phyloP scores from a whole-genome alignment of 106 monocot species.

The Posidonia australis region DNA sequence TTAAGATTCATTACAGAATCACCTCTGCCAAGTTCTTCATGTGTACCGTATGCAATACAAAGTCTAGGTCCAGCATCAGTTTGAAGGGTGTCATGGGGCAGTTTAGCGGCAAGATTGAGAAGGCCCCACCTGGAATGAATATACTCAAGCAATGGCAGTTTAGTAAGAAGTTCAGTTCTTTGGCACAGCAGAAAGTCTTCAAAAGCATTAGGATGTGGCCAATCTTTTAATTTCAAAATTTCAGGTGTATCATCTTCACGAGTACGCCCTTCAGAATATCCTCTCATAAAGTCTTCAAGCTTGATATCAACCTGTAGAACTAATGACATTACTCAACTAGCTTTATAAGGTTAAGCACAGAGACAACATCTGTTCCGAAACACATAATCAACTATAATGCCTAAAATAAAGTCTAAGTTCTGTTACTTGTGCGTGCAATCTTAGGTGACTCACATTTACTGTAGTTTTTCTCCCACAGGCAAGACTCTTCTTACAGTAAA shows the following conservation, averaged over 20 bases:
- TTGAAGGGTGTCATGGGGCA: conserved; percentile 57
- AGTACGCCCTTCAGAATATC: conserved; percentile 48
- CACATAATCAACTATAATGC: not conserved
- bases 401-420: no score
- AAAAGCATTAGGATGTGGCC: conserved; percentile 58
- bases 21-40: conserved; percentile 32
- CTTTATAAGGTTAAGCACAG: not conserved
- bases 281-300: conserved; percentile 64
- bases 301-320: conserved; percentile 63
- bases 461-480: no score
- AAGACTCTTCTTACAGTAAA: no score
- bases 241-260: conserved; percentile 26
- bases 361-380: not conserved
- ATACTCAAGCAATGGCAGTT: conserved; percentile 84
- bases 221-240: conserved; percentile 76
- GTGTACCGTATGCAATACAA: conserved; percentile 55
- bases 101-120: conserved; percentile 77
- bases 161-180: conserved; percentile 74
- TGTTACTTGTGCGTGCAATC: no score
- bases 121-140: conserved; percentile 85
- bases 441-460: no score
- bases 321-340: not conserved
- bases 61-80: conserved; percentile 68
- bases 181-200: conserved; percentile 85
- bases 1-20: conserved; percentile 61